Base-by-base conservation (phyloP, 441 rosid genomes). In the Cnidoscolus chayamansa region DNA sequence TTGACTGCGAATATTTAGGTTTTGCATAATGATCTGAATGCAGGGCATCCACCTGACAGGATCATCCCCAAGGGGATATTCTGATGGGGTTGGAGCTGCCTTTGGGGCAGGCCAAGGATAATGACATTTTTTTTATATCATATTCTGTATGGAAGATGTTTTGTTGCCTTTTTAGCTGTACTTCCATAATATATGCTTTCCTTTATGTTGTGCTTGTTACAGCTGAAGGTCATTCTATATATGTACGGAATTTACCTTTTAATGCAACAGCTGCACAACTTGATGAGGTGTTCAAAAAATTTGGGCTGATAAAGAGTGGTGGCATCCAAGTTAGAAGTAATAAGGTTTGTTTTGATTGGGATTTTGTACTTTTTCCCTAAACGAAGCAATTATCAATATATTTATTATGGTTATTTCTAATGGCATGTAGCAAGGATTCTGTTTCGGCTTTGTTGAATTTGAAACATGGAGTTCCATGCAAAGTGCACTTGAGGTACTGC, bases 271-370 rank as follows among this genome's bases (percentile, higher is more conserved):
- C 84, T 68, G 74, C 76, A 49, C 92, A 87, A 73, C 98, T 93
- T 74, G 93, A 91, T 73, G 93, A 88, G 67, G 86, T 81, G 63
- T 93, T 93, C 77, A 90, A 84, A 83, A 86, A 43, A 56, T 93
- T 87, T 83, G 98, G 98, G 72, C 86, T 93, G 54, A 93, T 93
- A 69, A 93, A 86, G 84, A 82, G 30, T 16, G 81, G 79, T 43
- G 98, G 98, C 70, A 90, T 93, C 82, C 98, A 93, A 91, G 94
- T 93, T 81, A 84, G 97, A 82, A 87, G 91, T 81, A 84, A 84
- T 68, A 93, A 91, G 98, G 94, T 93, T 72, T 76, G 76, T 47
- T 77, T 79, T 19, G 45, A 37, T 66, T 78, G 43, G 45, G 59
- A 57, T 1, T 71, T 59, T 76, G 49, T 56, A 11, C 20, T 15